Conservation (phyloP, 257 asterid genomes). For the Oldenlandia corymbosa region DNA sequence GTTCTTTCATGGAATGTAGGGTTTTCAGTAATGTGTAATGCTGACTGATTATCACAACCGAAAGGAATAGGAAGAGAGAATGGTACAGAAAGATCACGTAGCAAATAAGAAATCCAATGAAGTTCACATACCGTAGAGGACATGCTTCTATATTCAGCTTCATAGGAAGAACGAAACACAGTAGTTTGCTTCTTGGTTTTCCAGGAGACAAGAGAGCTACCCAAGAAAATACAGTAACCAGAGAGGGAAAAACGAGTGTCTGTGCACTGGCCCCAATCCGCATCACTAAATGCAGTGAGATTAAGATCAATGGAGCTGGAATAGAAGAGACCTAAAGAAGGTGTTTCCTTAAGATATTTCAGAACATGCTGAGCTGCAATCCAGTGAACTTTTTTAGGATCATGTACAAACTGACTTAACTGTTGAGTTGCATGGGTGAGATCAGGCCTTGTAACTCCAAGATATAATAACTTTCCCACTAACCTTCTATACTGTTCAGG, state of each 20-base stretch:
- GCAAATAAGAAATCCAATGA: too few relatives aligned
- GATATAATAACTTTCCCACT: too few relatives aligned
- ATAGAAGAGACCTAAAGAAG: not conserved
- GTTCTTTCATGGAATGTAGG: not conserved
- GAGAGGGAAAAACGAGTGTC: not conserved
- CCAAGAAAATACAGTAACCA: not conserved
- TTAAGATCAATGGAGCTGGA: not conserved
- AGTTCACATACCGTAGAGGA: too few relatives aligned
- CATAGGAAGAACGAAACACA: not conserved
- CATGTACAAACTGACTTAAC: not conserved
- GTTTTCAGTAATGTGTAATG: not conserved
- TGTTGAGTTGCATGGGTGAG: not conserved
- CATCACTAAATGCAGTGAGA: not conserved
- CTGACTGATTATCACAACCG: not conserved
- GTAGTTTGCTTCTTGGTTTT: not conserved
- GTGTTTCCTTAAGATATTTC: not conserved
- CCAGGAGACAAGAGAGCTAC: not conserved
- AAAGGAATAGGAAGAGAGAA: not conserved
- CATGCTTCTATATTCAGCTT: not conserved
- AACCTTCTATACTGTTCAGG: too few relatives aligned
- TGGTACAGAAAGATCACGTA: too few relatives aligned
- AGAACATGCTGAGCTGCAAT: not conserved
- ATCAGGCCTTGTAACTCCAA: not conserved
- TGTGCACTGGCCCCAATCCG: not conserved
- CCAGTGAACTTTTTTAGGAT: not conserved